Evolutionary conservation across 805 yeast genomes (phyloP).

Genomic region (Saturnispora saitoi): DNA sequence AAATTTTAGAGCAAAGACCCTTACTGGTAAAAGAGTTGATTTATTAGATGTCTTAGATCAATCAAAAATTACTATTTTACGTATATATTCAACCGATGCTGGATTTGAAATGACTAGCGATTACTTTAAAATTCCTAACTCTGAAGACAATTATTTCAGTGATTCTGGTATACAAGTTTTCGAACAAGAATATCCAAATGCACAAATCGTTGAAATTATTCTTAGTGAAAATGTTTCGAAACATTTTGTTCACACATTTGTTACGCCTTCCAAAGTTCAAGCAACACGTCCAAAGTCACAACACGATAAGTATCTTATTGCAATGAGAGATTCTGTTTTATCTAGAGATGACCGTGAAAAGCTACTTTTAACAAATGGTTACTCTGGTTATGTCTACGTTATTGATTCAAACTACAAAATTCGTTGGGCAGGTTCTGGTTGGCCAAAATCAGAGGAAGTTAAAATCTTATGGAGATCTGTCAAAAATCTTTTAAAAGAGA

Average conservation of each 20-base stretch:
- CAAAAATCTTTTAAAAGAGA: constrained; percentile 47
- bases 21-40: constrained; percentile 30
- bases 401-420: constrained; percentile 68
- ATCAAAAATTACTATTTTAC: constrained; percentile 49
- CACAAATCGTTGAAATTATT: constrained; percentile 71
- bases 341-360: constrained; percentile 48
- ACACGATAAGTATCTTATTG: constrained; percentile 51
- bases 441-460: constrained; percentile 59
- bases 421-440: constrained; percentile 90
- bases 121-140: constrained; percentile 42
- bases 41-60: constrained; percentile 35
- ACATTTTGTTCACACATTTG: constrained; percentile 50
- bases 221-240: constrained; percentile 69
- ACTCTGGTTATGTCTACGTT: constrained; percentile 76
- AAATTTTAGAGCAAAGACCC: constrained; percentile 52
- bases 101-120: constrained; percentile 62
- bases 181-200: constrained; percentile 35
- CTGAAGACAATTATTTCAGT: constrained; percentile 33
- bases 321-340: constrained; percentile 48
- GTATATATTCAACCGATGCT: constrained; percentile 56
- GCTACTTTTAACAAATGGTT: constrained; percentile 60
- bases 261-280: constrained; percentile 33
- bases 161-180: constrained; percentile 36
- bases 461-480: constrained; percentile 59
- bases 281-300: constrained; percentile 20